Percentiles rank a stretch among this genome's conserved stretches.
These are phyloP conservation scores for Mortierella claussenii DNA, from an alignment of 192 early-diverging fungal species.

Conservation along the genomic window DNA sequence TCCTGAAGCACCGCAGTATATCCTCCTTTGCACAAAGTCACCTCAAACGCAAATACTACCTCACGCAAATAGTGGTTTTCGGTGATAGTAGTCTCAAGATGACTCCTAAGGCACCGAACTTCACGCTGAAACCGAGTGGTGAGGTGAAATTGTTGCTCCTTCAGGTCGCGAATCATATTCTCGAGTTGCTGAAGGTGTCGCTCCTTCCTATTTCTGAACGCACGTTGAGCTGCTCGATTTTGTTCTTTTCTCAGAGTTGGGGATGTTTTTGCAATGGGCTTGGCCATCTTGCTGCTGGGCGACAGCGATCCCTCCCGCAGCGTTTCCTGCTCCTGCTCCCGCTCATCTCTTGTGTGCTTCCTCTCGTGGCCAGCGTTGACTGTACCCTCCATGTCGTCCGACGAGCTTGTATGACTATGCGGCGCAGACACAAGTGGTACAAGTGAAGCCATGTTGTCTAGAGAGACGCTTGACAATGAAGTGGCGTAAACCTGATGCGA, in stretches of 20 bases:
- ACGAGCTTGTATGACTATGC: neutral
- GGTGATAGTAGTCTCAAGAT: slow-evolving; percentile 24
- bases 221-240: slow-evolving; percentile 88
- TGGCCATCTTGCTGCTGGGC: slow-evolving; percentile 1
- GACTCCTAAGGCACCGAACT: slow-evolving; percentile 21
- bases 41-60: slow-evolving; percentile 56
- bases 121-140: slow-evolving; percentile 47
- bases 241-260: slow-evolving; percentile 72
- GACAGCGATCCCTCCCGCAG: slow-evolving; percentile 7
- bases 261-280: slow-evolving; percentile 34
- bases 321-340: neutral
- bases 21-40: slow-evolving; percentile 24
- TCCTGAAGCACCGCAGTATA: slow-evolving; percentile 18
- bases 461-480: too few relatives aligned
- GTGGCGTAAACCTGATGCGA: too few relatives aligned
- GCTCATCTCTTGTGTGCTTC: neutral
- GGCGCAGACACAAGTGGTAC: too few relatives aligned
- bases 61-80: slow-evolving; percentile 60
- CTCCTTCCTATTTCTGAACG: slow-evolving; percentile 88
- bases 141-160: slow-evolving; percentile 63
- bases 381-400: neutral
- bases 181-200: slow-evolving; percentile 80
- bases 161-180: slow-evolving; percentile 71
- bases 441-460: too few relatives aligned
- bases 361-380: neutral